Conservation (phyloP, 2,329 filamentous ascomycete genomes). For the Ophiostoma triangulosporum region DNA sequence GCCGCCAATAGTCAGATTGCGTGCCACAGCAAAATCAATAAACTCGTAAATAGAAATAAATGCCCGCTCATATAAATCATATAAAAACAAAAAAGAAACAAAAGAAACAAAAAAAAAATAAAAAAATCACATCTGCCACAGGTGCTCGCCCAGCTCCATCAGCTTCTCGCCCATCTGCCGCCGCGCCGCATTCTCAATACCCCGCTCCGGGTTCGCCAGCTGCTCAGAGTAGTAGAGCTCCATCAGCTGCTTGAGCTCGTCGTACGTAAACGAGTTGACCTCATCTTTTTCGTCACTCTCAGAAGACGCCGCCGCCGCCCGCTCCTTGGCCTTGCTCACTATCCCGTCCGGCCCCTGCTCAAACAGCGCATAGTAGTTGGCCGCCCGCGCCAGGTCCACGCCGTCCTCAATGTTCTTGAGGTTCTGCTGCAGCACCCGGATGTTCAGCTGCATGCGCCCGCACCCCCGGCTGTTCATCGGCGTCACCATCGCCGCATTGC, state of each 20-base stretch:
- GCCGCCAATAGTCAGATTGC: too few relatives aligned
- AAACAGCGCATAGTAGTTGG: constrained; percentile 58
- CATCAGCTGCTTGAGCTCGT: constrained; percentile 51
- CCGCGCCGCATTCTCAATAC: constrained; percentile 52
- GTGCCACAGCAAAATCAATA: too few relatives aligned
- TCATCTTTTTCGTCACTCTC: constrained; percentile 10
- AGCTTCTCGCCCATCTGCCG: constrained; percentile 58
- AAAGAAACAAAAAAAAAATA: background rate
- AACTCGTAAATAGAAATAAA: too few relatives aligned
- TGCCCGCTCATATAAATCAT: too few relatives aligned
- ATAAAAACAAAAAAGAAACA: background rate
- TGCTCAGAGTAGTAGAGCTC: constrained; percentile 58
- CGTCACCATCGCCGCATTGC: constrained; percentile 55
- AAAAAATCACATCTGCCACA: constrained; percentile 45
- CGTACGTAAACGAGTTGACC: constrained; percentile 41
- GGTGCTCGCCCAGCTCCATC: constrained; percentile 56
- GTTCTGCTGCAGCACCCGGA: constrained; percentile 90
- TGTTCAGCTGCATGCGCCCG: constrained; percentile 83
- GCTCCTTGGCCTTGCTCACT: constrained; percentile 43
- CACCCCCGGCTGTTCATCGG: constrained; percentile 77
- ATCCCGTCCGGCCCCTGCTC: constrained; percentile 51
- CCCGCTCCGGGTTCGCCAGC: constrained; percentile 51
- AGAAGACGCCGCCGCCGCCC: constrained; percentile 14
- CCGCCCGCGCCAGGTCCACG: constrained; percentile 48
- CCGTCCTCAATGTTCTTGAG: constrained; percentile 79